Evolutionary conservation across 2,329 filamentous ascomycete species (phyloP).

Genomic region (Colletotrichum karsti): DNA sequence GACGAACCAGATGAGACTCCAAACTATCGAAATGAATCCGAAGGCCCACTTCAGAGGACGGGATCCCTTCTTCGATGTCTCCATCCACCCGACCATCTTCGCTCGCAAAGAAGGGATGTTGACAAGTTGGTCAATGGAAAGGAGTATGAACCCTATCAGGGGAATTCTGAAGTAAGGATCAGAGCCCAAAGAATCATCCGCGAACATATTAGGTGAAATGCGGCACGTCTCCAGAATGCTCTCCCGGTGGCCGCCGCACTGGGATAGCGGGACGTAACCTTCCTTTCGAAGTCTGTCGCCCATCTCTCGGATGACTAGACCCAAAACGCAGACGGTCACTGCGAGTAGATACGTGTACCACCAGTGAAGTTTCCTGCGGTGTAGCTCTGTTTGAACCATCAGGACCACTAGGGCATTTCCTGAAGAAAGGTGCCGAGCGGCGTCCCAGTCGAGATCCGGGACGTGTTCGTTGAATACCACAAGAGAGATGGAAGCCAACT

Average conservation of each 20-base stretch:
- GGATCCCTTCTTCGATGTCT: neutral
- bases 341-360: conserved; percentile 33
- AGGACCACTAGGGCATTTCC: conserved; percentile 30
- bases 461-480: conserved; percentile 15
- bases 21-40: neutral
- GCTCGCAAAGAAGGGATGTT: neutral
- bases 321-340: conserved; percentile 24
- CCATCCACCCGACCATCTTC: neutral
- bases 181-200: neutral
- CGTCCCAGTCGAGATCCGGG: conserved; percentile 11
- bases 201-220: neutral
- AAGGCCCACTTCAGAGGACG: neutral
- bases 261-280: conserved; percentile 21
- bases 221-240: neutral
- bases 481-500: conserved; percentile 33
- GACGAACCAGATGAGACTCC: conserved; percentile 6
- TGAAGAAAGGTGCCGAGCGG: conserved; percentile 21
- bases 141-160: neutral
- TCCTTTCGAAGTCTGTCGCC: neutral
- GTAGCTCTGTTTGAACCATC: conserved; percentile 32
- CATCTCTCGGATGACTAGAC: conserved; percentile 12
- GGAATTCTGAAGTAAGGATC: neutral
- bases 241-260: neutral
- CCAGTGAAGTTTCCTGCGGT: conserved; percentile 34
- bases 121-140: neutral